Evolutionary conservation across 108 stramenopile genomes (phyloP).

Genomic region (Chaetoceros muelleri): DNA sequence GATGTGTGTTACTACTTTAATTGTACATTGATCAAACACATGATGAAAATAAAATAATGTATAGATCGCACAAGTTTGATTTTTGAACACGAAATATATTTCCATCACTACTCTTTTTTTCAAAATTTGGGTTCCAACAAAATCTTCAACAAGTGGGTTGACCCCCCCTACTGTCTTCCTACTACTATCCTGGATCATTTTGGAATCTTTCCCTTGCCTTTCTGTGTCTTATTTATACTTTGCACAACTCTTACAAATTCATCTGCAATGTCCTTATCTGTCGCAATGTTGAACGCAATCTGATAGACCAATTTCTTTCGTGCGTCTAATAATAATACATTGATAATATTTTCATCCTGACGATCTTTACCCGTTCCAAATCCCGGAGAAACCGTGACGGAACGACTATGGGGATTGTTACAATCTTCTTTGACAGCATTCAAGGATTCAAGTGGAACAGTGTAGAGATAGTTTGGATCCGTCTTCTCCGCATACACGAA

Average conservation of each 20-base stretch:
- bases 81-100: too few species aligned
- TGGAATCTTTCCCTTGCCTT: background rate
- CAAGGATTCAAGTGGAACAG: conserved; percentile 28
- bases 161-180: too few species aligned
- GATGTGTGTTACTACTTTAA: too few species aligned
- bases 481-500: conserved; percentile 42
- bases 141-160: too few species aligned
- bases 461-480: conserved; percentile 47
- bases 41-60: too few species aligned
- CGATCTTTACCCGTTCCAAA: background rate
- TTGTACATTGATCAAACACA: too few species aligned
- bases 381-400: conserved; percentile 41
- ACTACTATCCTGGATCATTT: too few species aligned
- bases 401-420: conserved; percentile 29
- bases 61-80: too few species aligned
- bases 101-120: too few species aligned
- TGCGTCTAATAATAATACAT: background rate
- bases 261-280: background rate
- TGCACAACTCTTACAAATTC: background rate
- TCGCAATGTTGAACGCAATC: background rate
- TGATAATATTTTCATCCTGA: background rate
- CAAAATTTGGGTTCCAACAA: too few species aligned
- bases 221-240: background rate
- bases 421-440: conserved; percentile 41
- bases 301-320: background rate